A percentile compares a stretch with the other conserved stretches of the same genome.
Conservation (phyloP, 1,139 yeast species). For the Suhomyces maxii region DNA sequence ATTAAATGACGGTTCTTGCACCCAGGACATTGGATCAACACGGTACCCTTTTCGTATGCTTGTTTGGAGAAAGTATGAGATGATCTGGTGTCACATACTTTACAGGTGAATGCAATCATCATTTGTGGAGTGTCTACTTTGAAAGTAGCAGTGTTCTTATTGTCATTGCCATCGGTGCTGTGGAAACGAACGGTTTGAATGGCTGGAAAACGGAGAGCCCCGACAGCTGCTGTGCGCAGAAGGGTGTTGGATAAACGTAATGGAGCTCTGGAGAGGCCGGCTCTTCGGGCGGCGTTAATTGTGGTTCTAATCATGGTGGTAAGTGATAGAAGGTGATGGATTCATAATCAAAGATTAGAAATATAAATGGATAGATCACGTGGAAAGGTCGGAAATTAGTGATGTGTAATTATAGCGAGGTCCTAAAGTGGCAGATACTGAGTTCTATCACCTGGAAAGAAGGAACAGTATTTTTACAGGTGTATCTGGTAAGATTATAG, state of each 20-base stretch:
- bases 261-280: neutral
- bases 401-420: neutral
- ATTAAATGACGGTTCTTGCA: conserved; percentile 87
- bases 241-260: neutral
- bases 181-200: conserved; percentile 5
- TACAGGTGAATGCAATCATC: conserved; percentile 92
- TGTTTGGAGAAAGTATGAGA: conserved; percentile 89
- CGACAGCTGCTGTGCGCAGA: neutral
- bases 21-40: conserved; percentile 87
- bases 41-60: conserved; percentile 85
- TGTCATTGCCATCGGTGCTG: conserved; percentile 1
- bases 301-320: neutral
- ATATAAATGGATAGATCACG: neutral
- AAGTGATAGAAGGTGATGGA: neutral
- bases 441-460: too few species aligned
- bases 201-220: neutral
- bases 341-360: neutral
- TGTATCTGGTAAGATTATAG: too few species aligned
- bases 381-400: neutral
- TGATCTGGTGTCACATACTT: conserved; percentile 79
- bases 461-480: too few species aligned
- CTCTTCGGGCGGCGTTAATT: neutral
- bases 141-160: conserved; percentile 14
- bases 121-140: conserved; percentile 70
- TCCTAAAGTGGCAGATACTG: too few species aligned